Evolutionary conservation across 1,139 yeast species (phyloP).

Genomic region (Taphrina wiesneri): DNA sequence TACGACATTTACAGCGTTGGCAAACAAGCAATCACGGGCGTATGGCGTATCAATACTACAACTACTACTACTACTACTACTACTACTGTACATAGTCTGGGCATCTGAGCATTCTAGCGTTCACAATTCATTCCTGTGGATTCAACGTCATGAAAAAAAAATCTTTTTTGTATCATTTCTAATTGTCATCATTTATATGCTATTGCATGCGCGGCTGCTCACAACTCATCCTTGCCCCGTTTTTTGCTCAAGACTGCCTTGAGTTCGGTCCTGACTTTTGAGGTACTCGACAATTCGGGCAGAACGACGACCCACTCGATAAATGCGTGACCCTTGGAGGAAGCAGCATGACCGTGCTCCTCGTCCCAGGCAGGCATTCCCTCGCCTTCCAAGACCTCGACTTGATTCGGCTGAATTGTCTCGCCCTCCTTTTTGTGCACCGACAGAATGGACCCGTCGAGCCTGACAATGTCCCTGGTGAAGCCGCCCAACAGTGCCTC

Average conservation of each 20-base stretch:
- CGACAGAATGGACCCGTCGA: slow-evolving; percentile 60
- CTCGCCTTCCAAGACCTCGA: slow-evolving; percentile 66
- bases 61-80: too few relatives aligned
- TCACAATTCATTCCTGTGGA: neutral
- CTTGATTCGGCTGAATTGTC: slow-evolving; percentile 62
- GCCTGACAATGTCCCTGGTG: slow-evolving; percentile 63
- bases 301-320: slow-evolving; percentile 30
- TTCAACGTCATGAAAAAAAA: neutral
- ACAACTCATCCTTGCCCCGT: slow-evolving; percentile 16
- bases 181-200: neutral
- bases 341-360: slow-evolving; percentile 19
- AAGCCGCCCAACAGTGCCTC: slow-evolving; percentile 83
- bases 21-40: too few relatives aligned
- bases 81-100: neutral
- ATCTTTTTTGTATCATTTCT: neutral
- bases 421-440: slow-evolving; percentile 57
- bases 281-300: slow-evolving; percentile 2
- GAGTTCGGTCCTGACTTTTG: neutral
- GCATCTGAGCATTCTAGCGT: neutral
- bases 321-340: slow-evolving; percentile 23
- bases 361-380: slow-evolving; percentile 71
- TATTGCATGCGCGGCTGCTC: neutral
- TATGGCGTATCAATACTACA: too few relatives aligned
- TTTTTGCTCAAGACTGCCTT: neutral
- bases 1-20: neutral